Evolutionary conservation across 2,329 filamentous ascomycete species (phyloP).

Genomic region (Arthrobotrys entomopaga): DNA sequence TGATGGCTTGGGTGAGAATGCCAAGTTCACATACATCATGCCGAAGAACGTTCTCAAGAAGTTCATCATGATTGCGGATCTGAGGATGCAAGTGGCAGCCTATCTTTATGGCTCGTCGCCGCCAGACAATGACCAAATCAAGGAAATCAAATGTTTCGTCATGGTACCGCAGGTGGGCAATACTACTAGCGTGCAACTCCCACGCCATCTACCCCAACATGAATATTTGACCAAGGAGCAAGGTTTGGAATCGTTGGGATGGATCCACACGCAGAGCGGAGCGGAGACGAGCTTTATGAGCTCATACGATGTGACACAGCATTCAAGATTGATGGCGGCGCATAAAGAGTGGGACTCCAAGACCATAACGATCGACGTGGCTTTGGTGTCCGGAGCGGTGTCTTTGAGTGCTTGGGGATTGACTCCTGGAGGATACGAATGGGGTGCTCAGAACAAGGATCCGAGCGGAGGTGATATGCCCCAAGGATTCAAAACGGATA

Average conservation of each 20-base stretch:
- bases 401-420: conserved; percentile 93
- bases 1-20: conserved; percentile 89
- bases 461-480: conserved; percentile 84
- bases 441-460: conserved; percentile 97
- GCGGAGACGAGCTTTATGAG: conserved; percentile 98
- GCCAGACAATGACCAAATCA: conserved; percentile 93
- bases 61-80: conserved; percentile 96
- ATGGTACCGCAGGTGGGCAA: conserved; percentile 98
- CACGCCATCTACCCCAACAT: conserved; percentile 88
- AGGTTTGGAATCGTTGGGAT: conserved; percentile 83
- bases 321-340: conserved; percentile 85
- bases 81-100: conserved; percentile 94
- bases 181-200: conserved; percentile 88
- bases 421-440: conserved; percentile 91
- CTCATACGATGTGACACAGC: conserved; percentile 90
- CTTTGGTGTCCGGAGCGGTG: conserved; percentile 95
- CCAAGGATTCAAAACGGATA: conserved; percentile 87
- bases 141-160: conserved; percentile 95
- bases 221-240: conserved; percentile 77
- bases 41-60: conserved; percentile 98
- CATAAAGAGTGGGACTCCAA: conserved; percentile 86
- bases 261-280: conserved; percentile 89
- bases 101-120: conserved; percentile 94
- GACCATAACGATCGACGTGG: conserved; percentile 92
- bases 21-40: conserved; percentile 94